Evolutionary conservation across 768 basidiomycete genomes (phyloP), one percentile per base, ranked within the genome.

Genomic region (Lactarius hengduanensis): DNA sequence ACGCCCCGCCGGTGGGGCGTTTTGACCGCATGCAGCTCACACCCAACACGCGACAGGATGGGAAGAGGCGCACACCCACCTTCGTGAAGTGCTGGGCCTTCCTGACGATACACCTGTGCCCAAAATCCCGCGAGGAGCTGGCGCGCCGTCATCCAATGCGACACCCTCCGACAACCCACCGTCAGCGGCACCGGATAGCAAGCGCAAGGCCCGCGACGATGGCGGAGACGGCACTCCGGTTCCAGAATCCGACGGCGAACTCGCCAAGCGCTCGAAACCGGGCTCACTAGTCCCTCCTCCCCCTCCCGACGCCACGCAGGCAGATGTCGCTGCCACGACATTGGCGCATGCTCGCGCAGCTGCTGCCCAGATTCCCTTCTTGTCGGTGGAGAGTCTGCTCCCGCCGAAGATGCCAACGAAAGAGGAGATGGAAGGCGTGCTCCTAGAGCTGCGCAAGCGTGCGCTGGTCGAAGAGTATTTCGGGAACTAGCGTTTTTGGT

Each of bases 391-490:
- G 68, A 82, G 88, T 65, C 81, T 96, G 10, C 73, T 91, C 61
- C 86, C 88, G 13, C 94, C 94, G 0, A 87, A 84, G 70, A 76
- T 96, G 76, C 91, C 92, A 1, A 86, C 84, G 1, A 80, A 83
- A 63, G 84, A 85, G 56, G 91, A 96, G 76, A 89, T 93, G 90
- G 92, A 92, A 74, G 75, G 76, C 26, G 84, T 91, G 11, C 74
- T 97, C 62, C 80, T 97, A 64, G 83, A 82, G 32, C 78, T 94
- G 68, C 82, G 90, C 73, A 96, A 96, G 78, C 84, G 87, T 77
- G 88, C 88, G 26, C 76, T 96, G 54, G 85, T 93, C 63, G 89
- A 92, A 72, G 93, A 97, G 75, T 88, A 88, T 69, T 81, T 85
- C 70, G 87, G 84, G n/a, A 79, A 82, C 38, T 69, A 74, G 58